phyloP scores from a whole-genome alignment of 148 eudicot species.

The Chenopodium berlandieri region DNA sequence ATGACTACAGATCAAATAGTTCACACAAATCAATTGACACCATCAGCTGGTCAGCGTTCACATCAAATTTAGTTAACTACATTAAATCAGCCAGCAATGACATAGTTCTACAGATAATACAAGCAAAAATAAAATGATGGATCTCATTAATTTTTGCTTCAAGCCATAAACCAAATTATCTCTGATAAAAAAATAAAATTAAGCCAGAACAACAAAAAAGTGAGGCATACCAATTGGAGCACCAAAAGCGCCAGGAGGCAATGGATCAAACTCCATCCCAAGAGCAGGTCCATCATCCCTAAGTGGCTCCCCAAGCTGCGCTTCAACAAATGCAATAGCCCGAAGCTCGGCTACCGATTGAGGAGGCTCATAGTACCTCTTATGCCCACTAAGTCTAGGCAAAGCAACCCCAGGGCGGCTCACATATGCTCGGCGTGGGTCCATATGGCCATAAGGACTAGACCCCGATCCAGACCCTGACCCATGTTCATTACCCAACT shows the following conservation, averaged over 20 bases:
- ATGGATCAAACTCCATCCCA: conserved; percentile 96
- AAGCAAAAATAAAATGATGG: neutral
- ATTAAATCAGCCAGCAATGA: neutral
- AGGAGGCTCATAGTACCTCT: conserved; percentile 66
- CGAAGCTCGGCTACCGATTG: conserved; percentile 56
- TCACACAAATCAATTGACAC: too few species aligned
- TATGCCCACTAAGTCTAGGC: conserved; percentile 47
- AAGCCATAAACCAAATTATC: neutral
- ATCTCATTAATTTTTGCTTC: neutral
- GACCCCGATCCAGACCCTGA: conserved; percentile 54
- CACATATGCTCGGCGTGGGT: conserved; percentile 38
- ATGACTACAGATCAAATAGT: neutral
- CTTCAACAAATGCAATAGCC: conserved; percentile 73
- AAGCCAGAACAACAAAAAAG: neutral
- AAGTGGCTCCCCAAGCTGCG: conserved; percentile 82
- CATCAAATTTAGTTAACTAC: neutral
- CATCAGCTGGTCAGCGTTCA: too few species aligned
- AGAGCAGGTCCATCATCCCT: conserved; percentile 92
- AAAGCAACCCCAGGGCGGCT: conserved; percentile 51
- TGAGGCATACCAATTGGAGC: conserved; percentile 69
- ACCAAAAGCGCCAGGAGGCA: conserved; percentile 99
- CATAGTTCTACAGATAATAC: neutral
- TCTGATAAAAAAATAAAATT: neutral
- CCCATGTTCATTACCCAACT: conserved; percentile 45
- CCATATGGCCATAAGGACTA: conserved; percentile 51